Evolutionary conservation across 805 yeast species (phyloP).

Genomic region (Kazachstania psychrophila): DNA sequence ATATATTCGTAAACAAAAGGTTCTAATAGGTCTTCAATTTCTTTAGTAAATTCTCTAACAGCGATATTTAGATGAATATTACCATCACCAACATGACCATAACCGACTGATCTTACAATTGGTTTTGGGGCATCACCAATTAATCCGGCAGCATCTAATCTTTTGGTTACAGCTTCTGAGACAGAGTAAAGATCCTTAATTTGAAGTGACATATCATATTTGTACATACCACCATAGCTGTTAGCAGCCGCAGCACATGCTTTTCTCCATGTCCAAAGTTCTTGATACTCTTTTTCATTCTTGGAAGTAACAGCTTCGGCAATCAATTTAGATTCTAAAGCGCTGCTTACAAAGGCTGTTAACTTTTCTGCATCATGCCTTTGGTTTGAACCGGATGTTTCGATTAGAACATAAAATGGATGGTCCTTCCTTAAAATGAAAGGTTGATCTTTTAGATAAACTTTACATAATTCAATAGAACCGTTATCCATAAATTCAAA

Average conservation of each 20-base stretch:
- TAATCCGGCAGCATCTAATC: constrained; percentile 47
- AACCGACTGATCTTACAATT: constrained; percentile 84
- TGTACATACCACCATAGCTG: constrained; percentile 86
- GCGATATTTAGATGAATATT: constrained; percentile 88
- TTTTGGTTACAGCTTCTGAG: constrained; percentile 65
- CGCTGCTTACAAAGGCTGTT: constrained; percentile 69
- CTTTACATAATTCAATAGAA: constrained; percentile 52
- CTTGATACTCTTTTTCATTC: constrained; percentile 75
- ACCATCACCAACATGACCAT: constrained; percentile 97
- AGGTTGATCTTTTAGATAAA: constrained; percentile 41
- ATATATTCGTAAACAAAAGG: constrained; percentile 96
- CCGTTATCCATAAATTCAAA: constrained; percentile 86
- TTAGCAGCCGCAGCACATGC: constrained; percentile 82
- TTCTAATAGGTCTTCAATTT: constrained; percentile 72
- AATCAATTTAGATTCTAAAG: constrained; percentile 75
- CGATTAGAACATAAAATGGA: constrained; percentile 85
- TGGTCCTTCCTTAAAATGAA: constrained; percentile 77
- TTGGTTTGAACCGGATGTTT: constrained; percentile 87
- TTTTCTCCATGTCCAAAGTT: constrained; percentile 94
- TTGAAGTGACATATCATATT: constrained; percentile 91
- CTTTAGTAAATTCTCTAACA: constrained; percentile 71
- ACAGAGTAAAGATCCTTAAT: constrained; percentile 68
- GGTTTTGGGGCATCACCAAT: constrained; percentile 51
- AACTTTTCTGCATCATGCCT: constrained; percentile 89
- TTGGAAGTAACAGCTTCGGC: constrained; percentile 91